A percentile compares a stretch with the other conserved stretches of the same genome.
These are phyloP conservation scores for Leishmania mexicana DNA, from an alignment of 208 protist genomes.

Conservation along the genomic window DNA sequence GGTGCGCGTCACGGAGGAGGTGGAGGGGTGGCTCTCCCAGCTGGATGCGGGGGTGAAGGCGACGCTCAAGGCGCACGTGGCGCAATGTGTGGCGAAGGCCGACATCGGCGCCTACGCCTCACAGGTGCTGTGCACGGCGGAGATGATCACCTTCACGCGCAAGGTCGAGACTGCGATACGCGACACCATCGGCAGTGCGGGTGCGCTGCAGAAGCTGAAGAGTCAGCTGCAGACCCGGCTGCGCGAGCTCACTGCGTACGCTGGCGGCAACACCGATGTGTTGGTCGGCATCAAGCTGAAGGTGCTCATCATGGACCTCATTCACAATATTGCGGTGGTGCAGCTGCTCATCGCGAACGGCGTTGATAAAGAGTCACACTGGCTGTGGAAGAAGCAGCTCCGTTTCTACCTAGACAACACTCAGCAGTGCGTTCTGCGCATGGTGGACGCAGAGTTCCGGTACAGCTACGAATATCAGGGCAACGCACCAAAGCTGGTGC, in stretches of 20 bases:
- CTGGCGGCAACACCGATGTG: conserved; percentile 79
- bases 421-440: conserved; percentile 84
- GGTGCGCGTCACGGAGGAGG: conserved; percentile 93
- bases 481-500: conserved; percentile 97
- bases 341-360: conserved; percentile 83
- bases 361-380: conserved; percentile 87
- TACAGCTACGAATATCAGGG: conserved; percentile 99
- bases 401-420: conserved; percentile 91
- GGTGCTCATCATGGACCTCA: conserved; percentile 97
- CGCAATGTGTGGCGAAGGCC: conserved; percentile 76
- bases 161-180: conserved; percentile 90
- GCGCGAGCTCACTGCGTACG: conserved; percentile 79
- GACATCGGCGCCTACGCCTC: conserved; percentile 93
- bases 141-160: conserved; percentile 95
- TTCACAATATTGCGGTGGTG: conserved; percentile 98
- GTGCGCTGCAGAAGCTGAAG: conserved; percentile 79
- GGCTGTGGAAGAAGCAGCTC: conserved; percentile 98
- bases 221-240: conserved; percentile 80
- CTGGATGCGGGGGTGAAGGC: conserved; percentile 93
- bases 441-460: conserved; percentile 95
- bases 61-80: conserved; percentile 90
- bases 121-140: conserved; percentile 95
- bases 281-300: conserved; percentile 96
- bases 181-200: conserved; percentile 44
- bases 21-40: conserved; percentile 96